Conservation (phyloP, 2,329 filamentous ascomycete genomes). For the Pseudocercospora eumusae region DNA sequence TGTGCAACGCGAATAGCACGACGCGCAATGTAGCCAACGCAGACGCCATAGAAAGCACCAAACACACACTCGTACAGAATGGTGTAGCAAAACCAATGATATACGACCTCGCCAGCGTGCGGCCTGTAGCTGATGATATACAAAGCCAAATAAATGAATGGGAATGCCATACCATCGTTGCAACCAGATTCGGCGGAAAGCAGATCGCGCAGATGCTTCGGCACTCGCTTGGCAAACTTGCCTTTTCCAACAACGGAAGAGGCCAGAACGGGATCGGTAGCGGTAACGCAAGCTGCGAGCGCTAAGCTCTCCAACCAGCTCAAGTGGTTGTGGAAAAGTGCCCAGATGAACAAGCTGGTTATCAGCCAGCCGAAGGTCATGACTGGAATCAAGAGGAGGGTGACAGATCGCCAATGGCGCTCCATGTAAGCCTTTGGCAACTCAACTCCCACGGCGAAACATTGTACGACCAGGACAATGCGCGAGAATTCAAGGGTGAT, state of each 20-base stretch:
- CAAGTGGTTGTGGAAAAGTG: conserved; percentile 71
- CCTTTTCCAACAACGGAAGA: conserved; percentile 98
- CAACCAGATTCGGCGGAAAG: conserved; percentile 96
- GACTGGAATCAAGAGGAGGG: conserved; percentile 84
- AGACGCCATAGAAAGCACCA: conserved; percentile 83
- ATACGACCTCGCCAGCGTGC: conserved; percentile 67
- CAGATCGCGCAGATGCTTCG: conserved; percentile 93
- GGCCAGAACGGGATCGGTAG: conserved; percentile 93
- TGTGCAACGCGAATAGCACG: conserved; percentile 90
- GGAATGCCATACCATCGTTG: conserved; percentile 99
- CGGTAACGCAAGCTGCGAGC: conserved; percentile 89
- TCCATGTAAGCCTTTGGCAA: conserved; percentile 96
- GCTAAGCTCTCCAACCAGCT: conserved; percentile 88
- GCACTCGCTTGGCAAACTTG: conserved; percentile 96
- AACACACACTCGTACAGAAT: conserved; percentile 96
- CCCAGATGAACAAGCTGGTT: conserved; percentile 93
- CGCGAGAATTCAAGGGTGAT: conserved; percentile 87
- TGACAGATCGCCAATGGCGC: conserved; percentile 90
- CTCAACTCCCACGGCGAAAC: conserved; percentile 88
- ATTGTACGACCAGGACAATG: conserved; percentile 87
- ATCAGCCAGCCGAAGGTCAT: conserved; percentile 97
- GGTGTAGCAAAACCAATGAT: conserved; percentile 86
- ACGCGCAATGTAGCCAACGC: conserved; percentile 83
- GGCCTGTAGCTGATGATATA: conserved; percentile 84
- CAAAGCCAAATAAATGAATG: conserved; percentile 89